phyloP scores from a whole-genome alignment of 1,284 basidiomycete genomes.

The Moesziomyces sp. region DNA sequence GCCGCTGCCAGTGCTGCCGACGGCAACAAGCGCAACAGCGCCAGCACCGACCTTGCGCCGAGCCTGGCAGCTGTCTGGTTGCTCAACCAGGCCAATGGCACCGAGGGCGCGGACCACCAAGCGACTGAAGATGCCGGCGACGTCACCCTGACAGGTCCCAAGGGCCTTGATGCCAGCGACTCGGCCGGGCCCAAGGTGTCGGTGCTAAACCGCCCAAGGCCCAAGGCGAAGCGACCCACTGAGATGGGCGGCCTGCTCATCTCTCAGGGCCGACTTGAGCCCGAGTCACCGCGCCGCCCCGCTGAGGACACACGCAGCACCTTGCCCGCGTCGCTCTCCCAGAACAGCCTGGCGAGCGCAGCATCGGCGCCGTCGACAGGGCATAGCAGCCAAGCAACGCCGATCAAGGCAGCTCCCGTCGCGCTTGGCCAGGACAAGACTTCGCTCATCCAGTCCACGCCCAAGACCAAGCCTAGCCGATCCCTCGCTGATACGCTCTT shows the following conservation, averaged over 20 bases:
- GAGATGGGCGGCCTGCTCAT: slow-evolving; percentile 54
- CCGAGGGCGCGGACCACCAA: slow-evolving; percentile 3
- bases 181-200: slow-evolving; percentile 17
- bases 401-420: slow-evolving; percentile 4
- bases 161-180: too few species aligned
- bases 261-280: slow-evolving; percentile 40
- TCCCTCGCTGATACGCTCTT: slow-evolving; percentile 64
- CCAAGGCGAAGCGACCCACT: slow-evolving; percentile 24
- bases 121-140: slow-evolving; percentile 14
- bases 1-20: slow-evolving; percentile 6
- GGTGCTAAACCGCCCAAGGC: slow-evolving; percentile 52
- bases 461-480: slow-evolving; percentile 43
- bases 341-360: slow-evolving; percentile 11
- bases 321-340: slow-evolving; percentile 35
- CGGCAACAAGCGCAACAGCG: slow-evolving; percentile 38
- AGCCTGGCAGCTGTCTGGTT: slow-evolving; percentile 61
- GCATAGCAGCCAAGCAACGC: slow-evolving; percentile 2
- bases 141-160: slow-evolving; percentile 12
- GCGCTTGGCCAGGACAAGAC: slow-evolving; percentile 51
- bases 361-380: background rate
- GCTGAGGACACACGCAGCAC: slow-evolving; percentile 48
- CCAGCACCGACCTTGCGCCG: slow-evolving; percentile 49
- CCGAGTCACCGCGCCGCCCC: slow-evolving; percentile 17
- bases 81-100: slow-evolving; percentile 34
- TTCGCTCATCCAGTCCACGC: slow-evolving; percentile 51